These are phyloP conservation scores for Coleophoma cylindrospora DNA, from an alignment of 2,329 filamentous ascomycete species.

Conservation along the genomic window DNA sequence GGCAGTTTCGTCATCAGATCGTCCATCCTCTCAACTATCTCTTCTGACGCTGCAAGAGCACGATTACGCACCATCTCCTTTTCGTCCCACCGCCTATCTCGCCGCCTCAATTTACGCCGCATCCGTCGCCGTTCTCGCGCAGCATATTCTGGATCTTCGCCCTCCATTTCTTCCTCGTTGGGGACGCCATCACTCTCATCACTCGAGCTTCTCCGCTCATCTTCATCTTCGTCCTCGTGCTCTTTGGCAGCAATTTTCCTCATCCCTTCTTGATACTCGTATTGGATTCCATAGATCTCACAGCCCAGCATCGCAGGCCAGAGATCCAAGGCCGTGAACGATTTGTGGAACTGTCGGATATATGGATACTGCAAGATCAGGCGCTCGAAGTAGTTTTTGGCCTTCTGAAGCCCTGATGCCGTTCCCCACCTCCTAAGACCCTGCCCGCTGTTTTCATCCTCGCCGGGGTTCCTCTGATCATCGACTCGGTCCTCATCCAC, in stretches of 20 bases:
- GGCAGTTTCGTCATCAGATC: constrained; percentile 63
- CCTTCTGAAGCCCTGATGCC: constrained; percentile 47
- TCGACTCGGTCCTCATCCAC: not conserved
- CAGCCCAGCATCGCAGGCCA: constrained; percentile 76
- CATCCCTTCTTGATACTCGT: constrained; percentile 46
- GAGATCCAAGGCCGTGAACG: constrained; percentile 67
- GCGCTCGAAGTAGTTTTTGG: constrained; percentile 68
- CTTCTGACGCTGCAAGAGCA: constrained; percentile 41
- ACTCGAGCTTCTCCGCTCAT: constrained; percentile 9
- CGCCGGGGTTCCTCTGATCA: not conserved
- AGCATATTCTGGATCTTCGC: constrained; percentile 18
- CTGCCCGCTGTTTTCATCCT: not conserved
- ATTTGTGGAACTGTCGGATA: constrained; percentile 50
- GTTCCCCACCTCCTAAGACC: constrained; percentile 30
- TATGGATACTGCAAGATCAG: constrained; percentile 75
- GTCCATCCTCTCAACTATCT: constrained; percentile 67
- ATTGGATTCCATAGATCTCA: constrained; percentile 72
- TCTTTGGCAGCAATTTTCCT: constrained; percentile 28
- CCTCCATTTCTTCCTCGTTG: not conserved
- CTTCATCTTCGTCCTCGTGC: constrained; percentile 20
- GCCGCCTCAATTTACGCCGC: constrained; percentile 14
- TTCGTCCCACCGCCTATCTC: constrained; percentile 18
- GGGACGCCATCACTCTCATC: constrained; percentile 2
- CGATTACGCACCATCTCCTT: constrained; percentile 21
- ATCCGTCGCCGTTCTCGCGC: constrained; percentile 8